Percentiles rank a stretch among this genome's conserved stretches.
These are phyloP conservation scores for Pisolithus microcarpus DNA, from an alignment of 768 basidiomycete species.

Conservation along the genomic window DNA sequence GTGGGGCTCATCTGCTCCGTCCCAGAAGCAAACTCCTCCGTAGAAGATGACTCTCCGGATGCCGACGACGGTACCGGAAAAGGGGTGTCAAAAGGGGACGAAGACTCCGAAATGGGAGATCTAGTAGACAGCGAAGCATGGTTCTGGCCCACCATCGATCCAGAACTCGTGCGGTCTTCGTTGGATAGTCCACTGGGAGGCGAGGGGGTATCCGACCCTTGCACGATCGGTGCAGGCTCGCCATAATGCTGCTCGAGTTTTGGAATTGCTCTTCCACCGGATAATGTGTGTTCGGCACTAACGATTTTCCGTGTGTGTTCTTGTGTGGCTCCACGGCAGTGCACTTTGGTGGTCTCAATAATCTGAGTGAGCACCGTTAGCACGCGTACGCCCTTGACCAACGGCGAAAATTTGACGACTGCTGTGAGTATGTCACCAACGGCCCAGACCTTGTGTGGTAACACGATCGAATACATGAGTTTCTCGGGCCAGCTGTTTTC, in stretches of 20 bases:
- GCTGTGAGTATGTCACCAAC: slow-evolving; percentile 81
- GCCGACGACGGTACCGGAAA: neutral
- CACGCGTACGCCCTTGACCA: slow-evolving; percentile 78
- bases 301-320: slow-evolving; percentile 57
- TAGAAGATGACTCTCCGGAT: neutral
- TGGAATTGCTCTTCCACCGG: slow-evolving; percentile 46
- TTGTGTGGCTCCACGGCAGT: slow-evolving; percentile 45
- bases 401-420: slow-evolving; percentile 78
- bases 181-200: slow-evolving; percentile 8
- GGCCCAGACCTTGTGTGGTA: slow-evolving; percentile 95
- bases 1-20: slow-evolving; percentile 21
- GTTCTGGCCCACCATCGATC: slow-evolving; percentile 7
- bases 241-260: slow-evolving; percentile 13
- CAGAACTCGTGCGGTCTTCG: slow-evolving; percentile 12
- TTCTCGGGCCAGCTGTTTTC: slow-evolving; percentile 98
- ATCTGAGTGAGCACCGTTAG: slow-evolving; percentile 59
- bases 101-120: slow-evolving; percentile 11
- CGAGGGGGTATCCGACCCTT: slow-evolving; percentile 10
- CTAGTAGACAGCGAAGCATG: slow-evolving; percentile 10
- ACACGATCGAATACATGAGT: slow-evolving; percentile 89
- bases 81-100: slow-evolving; percentile 9
- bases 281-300: slow-evolving; percentile 61
- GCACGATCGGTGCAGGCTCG: neutral
- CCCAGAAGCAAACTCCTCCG: slow-evolving; percentile 7
- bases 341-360: slow-evolving; percentile 66